Evolutionary conservation across 495 filamentous ascomycete species (phyloP).

Genomic region (Tuber microsphaerosporum): DNA sequence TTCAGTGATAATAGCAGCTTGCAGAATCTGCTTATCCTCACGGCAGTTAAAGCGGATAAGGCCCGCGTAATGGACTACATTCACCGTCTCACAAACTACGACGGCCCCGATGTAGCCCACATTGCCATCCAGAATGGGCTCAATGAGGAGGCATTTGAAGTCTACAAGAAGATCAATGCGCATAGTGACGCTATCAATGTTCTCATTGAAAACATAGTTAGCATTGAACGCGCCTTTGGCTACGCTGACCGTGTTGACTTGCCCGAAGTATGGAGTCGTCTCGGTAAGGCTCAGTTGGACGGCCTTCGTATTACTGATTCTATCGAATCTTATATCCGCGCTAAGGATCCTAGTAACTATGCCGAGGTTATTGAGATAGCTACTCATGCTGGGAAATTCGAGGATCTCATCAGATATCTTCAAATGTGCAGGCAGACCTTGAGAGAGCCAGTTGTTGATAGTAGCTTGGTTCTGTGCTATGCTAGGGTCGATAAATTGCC

Average conservation of each 20-base stretch:
- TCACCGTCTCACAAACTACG: slow-evolving; percentile 79
- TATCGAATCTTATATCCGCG: slow-evolving; percentile 95
- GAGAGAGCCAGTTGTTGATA: slow-evolving; percentile 90
- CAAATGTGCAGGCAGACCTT: slow-evolving; percentile 95
- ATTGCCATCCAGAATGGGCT: slow-evolving; percentile 92
- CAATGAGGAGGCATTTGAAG: slow-evolving; percentile 95
- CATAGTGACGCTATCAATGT: slow-evolving; percentile 81
- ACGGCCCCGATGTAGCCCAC: slow-evolving; percentile 81
- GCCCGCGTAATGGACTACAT: slow-evolving; percentile 95
- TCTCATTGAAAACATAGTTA: slow-evolving; percentile 92
- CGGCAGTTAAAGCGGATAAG: slow-evolving; percentile 94
- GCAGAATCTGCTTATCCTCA: slow-evolving; percentile 95
- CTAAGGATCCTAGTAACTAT: slow-evolving; percentile 87
- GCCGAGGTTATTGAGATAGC: slow-evolving; percentile 92
- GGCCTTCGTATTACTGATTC: slow-evolving; percentile 87
- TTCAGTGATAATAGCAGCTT: slow-evolving; percentile 96
- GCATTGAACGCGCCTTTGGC: slow-evolving; percentile 94
- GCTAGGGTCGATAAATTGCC: slow-evolving; percentile 83
- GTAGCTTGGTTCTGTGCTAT: slow-evolving; percentile 83
- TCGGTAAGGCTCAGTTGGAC: slow-evolving; percentile 96
- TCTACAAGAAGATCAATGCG: slow-evolving; percentile 94
- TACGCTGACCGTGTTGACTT: slow-evolving; percentile 94
- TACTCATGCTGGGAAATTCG: slow-evolving; percentile 93
- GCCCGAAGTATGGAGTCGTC: slow-evolving; percentile 97
- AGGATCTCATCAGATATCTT: slow-evolving; percentile 94